Evolutionary conservation across 139 green algal genomes (phyloP), one percentile per base, ranked within the genome.

Genomic region (Chlamydomonas incerta): DNA sequence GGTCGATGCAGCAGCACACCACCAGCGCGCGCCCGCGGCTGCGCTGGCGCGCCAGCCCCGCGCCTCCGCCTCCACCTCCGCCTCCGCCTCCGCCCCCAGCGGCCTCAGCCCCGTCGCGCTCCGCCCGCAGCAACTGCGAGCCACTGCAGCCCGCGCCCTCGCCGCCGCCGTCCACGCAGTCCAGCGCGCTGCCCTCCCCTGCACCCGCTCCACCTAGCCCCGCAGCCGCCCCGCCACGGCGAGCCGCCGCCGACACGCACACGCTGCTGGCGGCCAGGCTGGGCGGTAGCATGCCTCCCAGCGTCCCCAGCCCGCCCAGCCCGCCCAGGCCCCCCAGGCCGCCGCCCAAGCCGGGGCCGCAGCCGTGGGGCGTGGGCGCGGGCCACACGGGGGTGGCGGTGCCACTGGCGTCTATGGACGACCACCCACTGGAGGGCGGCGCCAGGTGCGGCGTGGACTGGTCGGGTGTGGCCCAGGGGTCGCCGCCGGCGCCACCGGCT

Each of bases 1-100:
- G 29, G 46, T 83, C 77, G 4, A 83, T 41, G 77, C 63, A 50
- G 77, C 77, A 83, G 46, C 28, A 83, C 41, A 74, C 63, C 31
- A 74, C 63, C 28, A 83, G 47, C 77, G 69, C 37, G 0, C 41
- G 41, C 6, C 41, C 41, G 41, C 41, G 41, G 8, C 41, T 50
- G 41, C 41, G 41, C 41, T 50, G 41, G 6, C 41, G 41, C 41
- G 24, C 77, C 9, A 63, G 20, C 20, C 63, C 63, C 29, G 0
- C 63, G 9, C 18, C 63, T 4, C 63, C 63, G n/a, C 2, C 63
- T 9, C 3, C 29, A 2, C n/a, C 18, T 15, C 63, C n/a, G 13
- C 29, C n/a, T 6, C 29, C n/a, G 3, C 2, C n/a, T 3, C 63
- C 63, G 5, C 3, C 18, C 63, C 29, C 63, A 29, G 17, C 29